These are phyloP conservation scores for Albophoma yamanashiensis DNA, from an alignment of 2,329 filamentous ascomycete species.

Conservation along the genomic window DNA sequence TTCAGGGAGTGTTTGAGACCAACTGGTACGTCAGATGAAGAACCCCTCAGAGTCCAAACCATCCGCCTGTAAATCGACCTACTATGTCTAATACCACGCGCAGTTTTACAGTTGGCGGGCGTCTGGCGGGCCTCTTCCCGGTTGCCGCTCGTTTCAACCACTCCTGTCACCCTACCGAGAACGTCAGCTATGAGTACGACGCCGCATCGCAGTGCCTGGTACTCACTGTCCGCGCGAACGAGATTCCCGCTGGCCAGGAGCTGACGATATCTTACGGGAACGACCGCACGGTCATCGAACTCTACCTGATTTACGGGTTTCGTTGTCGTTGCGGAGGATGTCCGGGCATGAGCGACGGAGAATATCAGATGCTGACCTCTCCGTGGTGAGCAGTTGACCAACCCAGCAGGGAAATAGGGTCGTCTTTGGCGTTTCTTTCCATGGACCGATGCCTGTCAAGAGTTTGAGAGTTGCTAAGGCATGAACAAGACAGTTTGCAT, in stretches of 20 bases:
- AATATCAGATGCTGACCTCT: not conserved
- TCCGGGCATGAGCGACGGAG: slow-evolving; percentile 9
- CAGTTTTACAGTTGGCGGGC: slow-evolving; percentile 16
- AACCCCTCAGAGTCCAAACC: not conserved
- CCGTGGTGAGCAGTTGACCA: not conserved
- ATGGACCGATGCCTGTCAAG: not conserved
- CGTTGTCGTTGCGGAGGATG: slow-evolving; percentile 40
- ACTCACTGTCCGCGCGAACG: slow-evolving; percentile 24
- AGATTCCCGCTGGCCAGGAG: slow-evolving; percentile 32
- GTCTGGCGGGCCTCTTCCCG: slow-evolving; percentile 32
- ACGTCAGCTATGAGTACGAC: slow-evolving; percentile 34
- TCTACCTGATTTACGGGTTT: slow-evolving; percentile 40
- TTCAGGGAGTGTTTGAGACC: slow-evolving; percentile 30
- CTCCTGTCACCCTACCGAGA: slow-evolving; percentile 33
- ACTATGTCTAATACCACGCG: not conserved
- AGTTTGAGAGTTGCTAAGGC: not conserved
- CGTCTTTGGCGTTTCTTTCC: not conserved
- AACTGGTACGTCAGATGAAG: slow-evolving; percentile 31
- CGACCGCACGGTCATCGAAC: slow-evolving; percentile 17
- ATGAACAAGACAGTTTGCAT: not conserved
- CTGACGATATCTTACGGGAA: slow-evolving; percentile 39
- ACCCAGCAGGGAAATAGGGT: too few relatives aligned
- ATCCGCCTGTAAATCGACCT: not conserved
- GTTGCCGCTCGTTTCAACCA: slow-evolving; percentile 49
- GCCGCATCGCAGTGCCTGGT: slow-evolving; percentile 20